These are phyloP conservation scores for Trichothecium sympodiale DNA, from an alignment of 2,329 filamentous ascomycete genomes.

Conservation along the genomic window DNA sequence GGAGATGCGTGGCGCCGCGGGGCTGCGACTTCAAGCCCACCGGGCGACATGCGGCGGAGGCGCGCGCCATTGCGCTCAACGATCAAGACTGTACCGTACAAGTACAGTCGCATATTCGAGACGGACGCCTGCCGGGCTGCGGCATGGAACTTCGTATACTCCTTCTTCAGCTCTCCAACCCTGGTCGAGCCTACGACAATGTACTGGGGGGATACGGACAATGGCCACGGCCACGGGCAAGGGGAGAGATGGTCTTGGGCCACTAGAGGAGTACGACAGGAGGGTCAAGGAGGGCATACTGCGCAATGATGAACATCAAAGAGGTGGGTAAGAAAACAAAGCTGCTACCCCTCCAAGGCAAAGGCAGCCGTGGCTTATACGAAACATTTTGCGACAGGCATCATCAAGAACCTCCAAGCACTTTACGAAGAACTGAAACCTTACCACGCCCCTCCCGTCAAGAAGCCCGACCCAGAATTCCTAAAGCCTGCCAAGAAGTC, in stretches of 20 bases:
- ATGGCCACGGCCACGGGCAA: slow-evolving; percentile 2
- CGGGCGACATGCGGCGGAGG: neutral
- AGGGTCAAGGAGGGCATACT: slow-evolving; percentile 65
- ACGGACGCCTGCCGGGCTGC: neutral
- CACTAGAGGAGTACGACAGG: slow-evolving; percentile 78
- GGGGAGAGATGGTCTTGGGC: slow-evolving; percentile 41
- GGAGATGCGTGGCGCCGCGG: slow-evolving; percentile 1
- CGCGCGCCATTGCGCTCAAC: neutral
- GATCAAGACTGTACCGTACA: neutral
- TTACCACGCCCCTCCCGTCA: slow-evolving; percentile 64
- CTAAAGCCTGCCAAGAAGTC: slow-evolving; percentile 43
- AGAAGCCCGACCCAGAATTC: slow-evolving; percentile 67
- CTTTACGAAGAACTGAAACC: slow-evolving; percentile 70
- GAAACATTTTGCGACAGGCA: too few species aligned
- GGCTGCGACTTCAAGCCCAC: slow-evolving; percentile 1
- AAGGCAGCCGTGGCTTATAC: neutral
- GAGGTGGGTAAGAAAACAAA: slow-evolving; percentile 45
- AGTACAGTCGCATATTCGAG: neutral
- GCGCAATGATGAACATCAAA: slow-evolving; percentile 81
- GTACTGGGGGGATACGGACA: neutral
- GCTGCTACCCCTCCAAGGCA: too few species aligned
- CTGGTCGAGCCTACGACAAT: neutral
- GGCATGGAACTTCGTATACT: neutral
- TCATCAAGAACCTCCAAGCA: slow-evolving; percentile 81
- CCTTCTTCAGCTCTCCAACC: neutral